Base-by-base conservation (phyloP, 2,329 filamentous ascomycete species). In the Scleromitrula shiraiana region DNA sequence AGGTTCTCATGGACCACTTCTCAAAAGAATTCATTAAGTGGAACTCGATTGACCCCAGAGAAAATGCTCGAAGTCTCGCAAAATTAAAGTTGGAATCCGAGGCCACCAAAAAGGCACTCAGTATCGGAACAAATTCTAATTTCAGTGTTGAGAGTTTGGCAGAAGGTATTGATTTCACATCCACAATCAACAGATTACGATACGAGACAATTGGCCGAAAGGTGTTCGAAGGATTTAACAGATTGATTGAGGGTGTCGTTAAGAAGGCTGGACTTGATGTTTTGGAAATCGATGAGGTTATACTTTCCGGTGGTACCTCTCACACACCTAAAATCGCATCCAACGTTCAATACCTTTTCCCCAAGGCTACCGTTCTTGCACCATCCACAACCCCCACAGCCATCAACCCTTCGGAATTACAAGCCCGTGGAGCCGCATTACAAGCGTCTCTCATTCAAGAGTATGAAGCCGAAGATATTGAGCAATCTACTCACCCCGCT, bases 21-120 rank as follows among this genome's bases (percentile, higher is more conserved):
- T 86, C 91, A 60, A 98, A 98, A 77, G 93, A 98, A 70, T 98
- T 98, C 72, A 78, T 93, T 64, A 97, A 98, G 80, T 95, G 95
- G 77, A 80, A 97, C 72, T 69, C 68, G 29, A 80, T 80, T 50
- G 93, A 97, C 68, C 93, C 93, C 19, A 80, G 90, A 59, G 77
- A 83, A 64, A 88, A 93, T 65, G 75, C 83, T 47, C 83, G 83
- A 61, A 85, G 85, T 61, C 72, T 96, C 60, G 90, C 93, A 53
- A 98, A 97, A 77, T 75, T 98, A 57, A 91, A 88, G 69, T 76
- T 89, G 40, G 93, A 97, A 73, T 79, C 88, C 56, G 93, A 98
- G 71, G 78, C 83, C 41, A 84, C 90, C 60, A 96, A 95, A 78
- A 93, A 93, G 73, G 83, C 90, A 19, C 79, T 98, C 51, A 93